phyloP scores from a whole-genome alignment of 1,284 basidiomycete genomes.

The Moesziomyces parantarcticus region DNA sequence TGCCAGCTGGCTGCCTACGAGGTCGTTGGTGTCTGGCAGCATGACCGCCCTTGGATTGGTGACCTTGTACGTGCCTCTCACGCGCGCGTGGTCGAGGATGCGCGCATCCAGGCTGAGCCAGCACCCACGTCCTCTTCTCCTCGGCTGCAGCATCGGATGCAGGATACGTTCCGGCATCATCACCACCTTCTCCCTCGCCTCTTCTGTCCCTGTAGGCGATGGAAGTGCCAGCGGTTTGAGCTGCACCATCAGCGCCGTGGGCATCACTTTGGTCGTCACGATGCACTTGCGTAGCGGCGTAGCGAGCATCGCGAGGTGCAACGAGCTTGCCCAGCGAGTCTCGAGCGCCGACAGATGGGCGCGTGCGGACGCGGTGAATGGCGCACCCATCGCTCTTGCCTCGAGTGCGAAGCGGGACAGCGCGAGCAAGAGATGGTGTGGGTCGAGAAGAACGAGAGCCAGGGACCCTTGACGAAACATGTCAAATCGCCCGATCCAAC shows the following conservation, averaged over 20 bases:
- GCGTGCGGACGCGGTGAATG: slow-evolving; percentile 1
- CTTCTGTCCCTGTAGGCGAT: background rate
- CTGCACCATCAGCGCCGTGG: slow-evolving; percentile 25
- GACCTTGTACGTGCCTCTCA: slow-evolving; percentile 5
- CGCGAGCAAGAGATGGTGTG: no score
- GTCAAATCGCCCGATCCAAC: slow-evolving; percentile 13
- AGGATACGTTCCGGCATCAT: slow-evolving; percentile 28
- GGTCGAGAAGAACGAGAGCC: background rate
- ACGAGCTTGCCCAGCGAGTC: slow-evolving; percentile 20
- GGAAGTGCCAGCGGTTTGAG: slow-evolving; percentile 26
- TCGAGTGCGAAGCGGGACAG: no score
- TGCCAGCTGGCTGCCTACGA: slow-evolving; percentile 21
- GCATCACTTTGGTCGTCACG: slow-evolving; percentile 26
- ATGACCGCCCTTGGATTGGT: slow-evolving; percentile 11
- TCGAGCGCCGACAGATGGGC: slow-evolving; percentile 11
- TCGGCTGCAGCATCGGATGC: slow-evolving; percentile 9
- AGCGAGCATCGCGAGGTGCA: slow-evolving; percentile 29
- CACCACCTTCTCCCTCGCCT: background rate
- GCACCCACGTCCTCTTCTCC: slow-evolving; percentile 10
- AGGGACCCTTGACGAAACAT: slow-evolving; percentile 25
- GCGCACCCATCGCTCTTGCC: background rate
- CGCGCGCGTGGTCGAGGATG: slow-evolving; percentile 3
- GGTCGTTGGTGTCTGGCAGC: background rate
- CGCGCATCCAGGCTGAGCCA: slow-evolving; percentile 20
- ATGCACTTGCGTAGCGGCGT: slow-evolving; percentile 31